A percentile compares a stretch with the other conserved stretches of the same genome.
Conservation (phyloP, 805 yeast species). For the Saccharomycopsis fodiens region DNA sequence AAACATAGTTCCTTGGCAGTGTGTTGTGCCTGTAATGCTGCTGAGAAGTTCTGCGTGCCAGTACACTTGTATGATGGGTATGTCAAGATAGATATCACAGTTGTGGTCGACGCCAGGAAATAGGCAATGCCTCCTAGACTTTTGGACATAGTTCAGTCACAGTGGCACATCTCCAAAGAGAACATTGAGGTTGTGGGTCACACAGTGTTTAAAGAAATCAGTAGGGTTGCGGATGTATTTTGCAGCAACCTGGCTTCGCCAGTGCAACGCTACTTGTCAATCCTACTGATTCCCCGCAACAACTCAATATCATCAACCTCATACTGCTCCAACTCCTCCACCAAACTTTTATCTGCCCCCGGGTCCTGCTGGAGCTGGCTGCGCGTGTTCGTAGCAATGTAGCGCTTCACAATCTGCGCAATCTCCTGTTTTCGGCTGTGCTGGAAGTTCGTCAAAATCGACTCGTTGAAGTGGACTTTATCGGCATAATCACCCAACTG, state of each 20-base stretch:
- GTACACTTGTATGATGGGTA: too few species aligned
- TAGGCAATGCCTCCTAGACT: too few species aligned
- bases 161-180: too few species aligned
- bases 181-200: too few species aligned
- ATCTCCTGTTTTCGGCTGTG: slow-evolving; percentile 22
- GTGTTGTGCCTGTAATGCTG: too few species aligned
- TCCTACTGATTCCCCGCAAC: slow-evolving; percentile 29
- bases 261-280: slow-evolving; percentile 19
- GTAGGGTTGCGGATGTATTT: neutral
- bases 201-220: neutral
- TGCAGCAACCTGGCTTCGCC: neutral
- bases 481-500: slow-evolving; percentile 14
- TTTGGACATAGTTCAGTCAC: too few species aligned
- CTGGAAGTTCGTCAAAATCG: slow-evolving; percentile 16
- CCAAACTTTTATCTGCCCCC: slow-evolving; percentile 10
- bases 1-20: neutral
- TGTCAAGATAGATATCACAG: too few species aligned
- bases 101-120: too few species aligned
- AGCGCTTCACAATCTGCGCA: slow-evolving; percentile 21
- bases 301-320: slow-evolving; percentile 28
- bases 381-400: slow-evolving; percentile 1
- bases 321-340: slow-evolving; percentile 23
- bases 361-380: neutral
- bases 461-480: slow-evolving; percentile 16
- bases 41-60: too few species aligned